phyloP scores from a whole-genome alignment of 2,329 filamentous ascomycete genomes.

The Elsinoe fawcettii region DNA sequence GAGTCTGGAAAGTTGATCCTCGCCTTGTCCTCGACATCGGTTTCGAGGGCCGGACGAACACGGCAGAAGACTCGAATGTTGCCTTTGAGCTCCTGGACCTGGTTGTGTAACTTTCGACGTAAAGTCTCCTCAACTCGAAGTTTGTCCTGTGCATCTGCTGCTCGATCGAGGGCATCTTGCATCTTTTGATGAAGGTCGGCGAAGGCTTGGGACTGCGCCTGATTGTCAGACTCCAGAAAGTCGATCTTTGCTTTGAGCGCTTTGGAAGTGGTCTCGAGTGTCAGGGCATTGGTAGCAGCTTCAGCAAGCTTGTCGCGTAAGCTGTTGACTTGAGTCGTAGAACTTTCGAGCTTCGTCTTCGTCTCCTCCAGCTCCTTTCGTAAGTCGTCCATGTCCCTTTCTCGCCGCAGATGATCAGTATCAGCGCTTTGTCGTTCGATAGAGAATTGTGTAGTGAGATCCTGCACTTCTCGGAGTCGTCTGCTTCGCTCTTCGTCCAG shows the following conservation, averaged over 20 bases:
- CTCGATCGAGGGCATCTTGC: constrained; percentile 64
- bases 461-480: constrained; percentile 55
- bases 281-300: constrained; percentile 46
- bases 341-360: constrained; percentile 41
- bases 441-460: constrained; percentile 49
- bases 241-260: constrained; percentile 74
- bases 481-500: constrained; percentile 57
- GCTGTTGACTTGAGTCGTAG: constrained; percentile 53
- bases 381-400: constrained; percentile 45
- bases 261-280: constrained; percentile 66
- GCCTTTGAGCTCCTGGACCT: constrained; percentile 93
- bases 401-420: constrained; percentile 46
- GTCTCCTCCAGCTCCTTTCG: constrained; percentile 45
- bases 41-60: constrained; percentile 65
- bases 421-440: constrained; percentile 44
- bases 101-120: constrained; percentile 87
- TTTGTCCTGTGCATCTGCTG: constrained; percentile 67
- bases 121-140: constrained; percentile 86
- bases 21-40: constrained; percentile 57
- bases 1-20: constrained; percentile 64
- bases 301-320: constrained; percentile 48
- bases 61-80: constrained; percentile 98
- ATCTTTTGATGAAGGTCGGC: constrained; percentile 72
- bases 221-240: constrained; percentile 81
- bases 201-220: constrained; percentile 81